Percentiles rank a stretch among this genome's conserved stretches.
Evolutionary conservation across 2,329 filamentous ascomycete genomes (phyloP).

Genomic region (Chrysosphaeria jannelii): DNA sequence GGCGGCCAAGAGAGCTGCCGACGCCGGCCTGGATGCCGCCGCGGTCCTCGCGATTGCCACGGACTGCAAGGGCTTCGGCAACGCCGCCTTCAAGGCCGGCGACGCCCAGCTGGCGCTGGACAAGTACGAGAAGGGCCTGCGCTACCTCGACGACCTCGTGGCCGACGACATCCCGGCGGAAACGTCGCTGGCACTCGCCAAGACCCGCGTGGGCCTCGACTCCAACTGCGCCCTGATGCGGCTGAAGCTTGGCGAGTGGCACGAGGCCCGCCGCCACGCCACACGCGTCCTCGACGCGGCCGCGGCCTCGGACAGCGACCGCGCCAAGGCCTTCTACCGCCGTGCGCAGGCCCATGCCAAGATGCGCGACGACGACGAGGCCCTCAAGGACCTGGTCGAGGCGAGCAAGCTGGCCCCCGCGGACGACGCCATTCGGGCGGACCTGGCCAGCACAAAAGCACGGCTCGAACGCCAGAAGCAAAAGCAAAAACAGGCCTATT

Average conservation of each 20-base stretch:
- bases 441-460: conserved; percentile 54
- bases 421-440: conserved; percentile 44
- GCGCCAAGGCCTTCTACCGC: conserved; percentile 70
- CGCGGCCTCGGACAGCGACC: conserved; percentile 40
- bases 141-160: conserved; percentile 63
- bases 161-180: conserved; percentile 40
- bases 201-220: conserved; percentile 61
- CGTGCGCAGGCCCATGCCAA: conserved; percentile 46
- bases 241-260: conserved; percentile 46
- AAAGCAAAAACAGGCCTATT: conserved; percentile 78
- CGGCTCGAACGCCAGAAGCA: conserved; percentile 38
- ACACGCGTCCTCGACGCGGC: conserved; percentile 39
- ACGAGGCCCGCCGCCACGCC: conserved; percentile 40
- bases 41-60: conserved; percentile 41
- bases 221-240: conserved; percentile 68
- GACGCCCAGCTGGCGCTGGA: conserved; percentile 41
- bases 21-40: conserved; percentile 13
- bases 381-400: conserved; percentile 42
- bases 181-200: conserved; percentile 32
- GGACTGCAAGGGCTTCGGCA: conserved; percentile 75
- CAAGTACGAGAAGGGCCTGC: conserved; percentile 83
- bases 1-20: conserved; percentile 20
- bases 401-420: conserved; percentile 45
- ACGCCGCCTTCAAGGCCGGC: conserved; percentile 64
- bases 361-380: conserved; percentile 60